A percentile compares a stretch with the other conserved stretches of the same genome.
phyloP scores from a whole-genome alignment of 148 eudicot species.

The Rhododendron molle region DNA sequence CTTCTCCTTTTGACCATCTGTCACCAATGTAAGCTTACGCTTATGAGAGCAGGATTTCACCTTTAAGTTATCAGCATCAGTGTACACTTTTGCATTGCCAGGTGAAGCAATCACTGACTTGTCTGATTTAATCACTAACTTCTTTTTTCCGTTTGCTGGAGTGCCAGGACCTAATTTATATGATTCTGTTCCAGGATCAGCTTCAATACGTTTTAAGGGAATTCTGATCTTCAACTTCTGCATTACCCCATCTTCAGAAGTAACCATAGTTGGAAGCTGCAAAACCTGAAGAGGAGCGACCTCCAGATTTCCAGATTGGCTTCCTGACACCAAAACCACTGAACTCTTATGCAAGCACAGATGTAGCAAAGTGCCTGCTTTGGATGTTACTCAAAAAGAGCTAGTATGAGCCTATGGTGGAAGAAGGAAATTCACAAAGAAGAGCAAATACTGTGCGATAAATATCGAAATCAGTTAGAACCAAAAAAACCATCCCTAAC shows the following conservation, averaged over 20 bases:
- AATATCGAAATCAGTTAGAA: background rate
- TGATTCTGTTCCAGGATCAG: constrained; percentile 5
- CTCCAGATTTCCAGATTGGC: background rate
- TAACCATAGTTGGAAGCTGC: constrained; percentile 19
- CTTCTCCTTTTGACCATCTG: constrained; percentile 36
- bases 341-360: background rate
- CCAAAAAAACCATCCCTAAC: background rate
- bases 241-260: constrained; percentile 11
- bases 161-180: constrained; percentile 6
- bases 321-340: constrained; percentile 3
- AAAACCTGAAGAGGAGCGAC: background rate
- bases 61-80: constrained; percentile 13
- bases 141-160: constrained; percentile 3
- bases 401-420: background rate
- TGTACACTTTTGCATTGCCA: background rate
- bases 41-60: constrained; percentile 25
- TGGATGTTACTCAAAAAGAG: background rate
- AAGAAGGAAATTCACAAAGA: background rate
- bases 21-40: constrained; percentile 28
- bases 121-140: constrained; percentile 8
- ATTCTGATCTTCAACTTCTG: constrained; percentile 37
- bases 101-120: background rate
- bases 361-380: background rate
- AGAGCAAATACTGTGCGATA: background rate
- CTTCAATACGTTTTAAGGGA: constrained; percentile 15